A percentile compares a stretch with the other conserved stretches of the same genome.
phyloP scores from a whole-genome alignment of 768 basidiomycete species.

The Pleurotus cornucopiae region DNA sequence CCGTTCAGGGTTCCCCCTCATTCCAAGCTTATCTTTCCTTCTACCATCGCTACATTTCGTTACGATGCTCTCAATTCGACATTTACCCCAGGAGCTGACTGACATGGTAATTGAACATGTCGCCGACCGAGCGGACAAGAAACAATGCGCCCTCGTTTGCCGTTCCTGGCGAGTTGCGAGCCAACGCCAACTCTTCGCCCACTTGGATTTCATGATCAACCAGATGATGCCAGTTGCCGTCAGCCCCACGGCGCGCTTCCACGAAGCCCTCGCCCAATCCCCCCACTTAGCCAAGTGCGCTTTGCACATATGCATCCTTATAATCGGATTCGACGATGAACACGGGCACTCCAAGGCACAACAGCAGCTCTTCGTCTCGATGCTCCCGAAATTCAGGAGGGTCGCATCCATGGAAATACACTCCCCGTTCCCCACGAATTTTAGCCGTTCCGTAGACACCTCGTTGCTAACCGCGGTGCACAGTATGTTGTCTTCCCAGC shows the following conservation, averaged over 20 bases:
- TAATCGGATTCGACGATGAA: background rate
- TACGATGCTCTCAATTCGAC: background rate
- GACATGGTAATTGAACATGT: slow-evolving; percentile 1
- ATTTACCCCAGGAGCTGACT: background rate
- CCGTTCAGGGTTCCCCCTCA: too few relatives aligned
- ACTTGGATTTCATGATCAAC: background rate
- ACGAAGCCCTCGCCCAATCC: background rate
- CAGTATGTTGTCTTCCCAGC: too few relatives aligned
- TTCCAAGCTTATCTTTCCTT: too few relatives aligned
- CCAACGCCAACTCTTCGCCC: background rate
- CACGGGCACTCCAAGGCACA: background rate
- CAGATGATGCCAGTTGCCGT: background rate
- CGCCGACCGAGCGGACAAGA: background rate
- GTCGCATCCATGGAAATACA: too few relatives aligned
- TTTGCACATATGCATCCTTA: background rate
- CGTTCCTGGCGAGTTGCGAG: background rate
- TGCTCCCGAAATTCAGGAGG: background rate
- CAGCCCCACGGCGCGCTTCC: background rate
- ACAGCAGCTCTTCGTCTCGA: background rate
- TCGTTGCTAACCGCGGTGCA: too few relatives aligned
- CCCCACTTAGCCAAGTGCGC: background rate
- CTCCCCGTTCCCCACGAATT: too few relatives aligned
- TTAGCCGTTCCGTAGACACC: too few relatives aligned
- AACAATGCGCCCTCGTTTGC: slow-evolving; percentile 1
- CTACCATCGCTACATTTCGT: too few relatives aligned